Base-by-base conservation (phyloP, 768 basidiomycete genomes). In the Amanita jacksonii region DNA sequence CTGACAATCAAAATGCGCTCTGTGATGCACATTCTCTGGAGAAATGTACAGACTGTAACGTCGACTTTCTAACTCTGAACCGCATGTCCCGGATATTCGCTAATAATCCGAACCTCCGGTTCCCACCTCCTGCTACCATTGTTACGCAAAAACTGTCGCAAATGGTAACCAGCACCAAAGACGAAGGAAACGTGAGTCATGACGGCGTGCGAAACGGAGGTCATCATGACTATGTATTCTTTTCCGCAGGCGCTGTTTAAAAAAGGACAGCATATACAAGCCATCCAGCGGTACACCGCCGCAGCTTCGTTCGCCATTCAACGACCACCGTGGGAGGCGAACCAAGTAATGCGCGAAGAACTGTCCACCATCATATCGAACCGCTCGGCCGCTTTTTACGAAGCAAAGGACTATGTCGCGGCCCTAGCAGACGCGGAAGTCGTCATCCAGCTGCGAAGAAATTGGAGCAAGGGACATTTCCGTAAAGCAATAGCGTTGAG, bases 381-480 rank as follows among this genome's bases (percentile, higher is more conserved):
- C 61, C 77, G 96, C 41, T 88, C 89, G 12, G 89, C 92, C 0
- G 84, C 96, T 6, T 83, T 82, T 62, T 75, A 77, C 46, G 86
- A 87, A 50, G 64, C 76, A 10, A 77, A 76, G 8, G 88, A 93
- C 60, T 82, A 69, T 52, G 70, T 89, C 40, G 73, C 76, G 18
- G 84, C 91, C 3, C 65, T 93, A 6, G 80, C 80, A 20, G 96
- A 99, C 56, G 92, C 96, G 0, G 92, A 98, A 45, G 80, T 81
- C 1, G 91, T 97, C 55, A 82, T 96, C 32, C 63, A 76, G 50
- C 65, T 96, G 41, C 85, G 90, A 55, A 71, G 81, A 45, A 80
- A 79, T 35, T 98, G 94, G 93, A 77, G 85, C 54, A 99, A 98
- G 57, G 96, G 92, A 0, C 88, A 97, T 61, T 96, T 96, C 70